Base-by-base conservation (phyloP, 2,329 filamentous ascomycete species). In the Fusarium chuoi region DNA sequence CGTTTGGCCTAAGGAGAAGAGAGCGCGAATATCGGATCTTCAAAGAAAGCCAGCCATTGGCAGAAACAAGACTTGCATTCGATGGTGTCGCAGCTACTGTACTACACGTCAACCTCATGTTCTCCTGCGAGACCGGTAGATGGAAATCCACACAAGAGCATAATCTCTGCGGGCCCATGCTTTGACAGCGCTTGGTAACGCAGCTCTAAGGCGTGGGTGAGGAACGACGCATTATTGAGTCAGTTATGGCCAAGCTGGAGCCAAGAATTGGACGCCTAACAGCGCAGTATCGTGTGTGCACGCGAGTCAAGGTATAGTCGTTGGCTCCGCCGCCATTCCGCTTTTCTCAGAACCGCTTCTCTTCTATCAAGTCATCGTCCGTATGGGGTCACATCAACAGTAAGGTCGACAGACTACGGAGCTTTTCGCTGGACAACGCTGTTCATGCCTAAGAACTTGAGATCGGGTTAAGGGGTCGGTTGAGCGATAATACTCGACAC, bases 61-160 rank as follows among this genome's bases (percentile, higher is more conserved):
- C 54, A 45, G 45, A 48, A 55, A 39, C 22, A 56, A 45, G 24
- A 33, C 45, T 39, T 33, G 36, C 42, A 28, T n/a, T 42, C 36
- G 28, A 44, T 58, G 51, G 59, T 39, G 66, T 54, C 60, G 39
- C 55, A 64, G 49, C 49, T 63, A 62, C 71, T 73, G 65, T 65
- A 59, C 41, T 36, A 38, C 41, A 55, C 42, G 45, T 57, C 60
- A 56, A 65, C 42, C 68, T 68, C 65, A 38, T 35, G 36, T 35
- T 48, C 46, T 65, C 46, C 71, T 75, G 46, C 51, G 65, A 70
- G 58, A 67, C 62, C 72, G 68, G 76, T 75, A 75, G 68, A 76
- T 75, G 63, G 42, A 51, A 71, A 44, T 28, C 68, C 55, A 48
- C 52, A 44, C 62, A 62, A 58, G 55, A 44, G 41, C 59, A 35